Percentiles rank a stretch among this genome's conserved stretches.
phyloP scores from a whole-genome alignment of 805 yeast genomes.

The Starmerella roubikii region DNA sequence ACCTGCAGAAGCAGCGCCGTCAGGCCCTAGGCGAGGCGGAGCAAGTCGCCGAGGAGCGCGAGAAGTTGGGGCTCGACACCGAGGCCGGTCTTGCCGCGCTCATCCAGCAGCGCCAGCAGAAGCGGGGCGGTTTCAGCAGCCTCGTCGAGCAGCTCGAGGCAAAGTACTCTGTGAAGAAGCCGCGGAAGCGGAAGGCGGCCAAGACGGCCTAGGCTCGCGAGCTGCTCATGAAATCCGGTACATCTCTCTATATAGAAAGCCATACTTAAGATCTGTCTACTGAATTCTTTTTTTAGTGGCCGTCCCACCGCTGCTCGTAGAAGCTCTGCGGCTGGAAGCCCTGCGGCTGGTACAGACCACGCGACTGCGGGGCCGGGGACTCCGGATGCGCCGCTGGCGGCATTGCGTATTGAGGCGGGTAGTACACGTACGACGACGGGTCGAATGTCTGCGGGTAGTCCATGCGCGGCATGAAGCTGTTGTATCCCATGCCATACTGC shows the following conservation, averaged over 20 bases:
- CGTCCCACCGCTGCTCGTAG: slow-evolving; percentile 10
- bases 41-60: slow-evolving; percentile 45
- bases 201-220: too few species aligned
- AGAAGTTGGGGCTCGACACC: slow-evolving; percentile 31
- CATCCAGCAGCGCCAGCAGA: slow-evolving; percentile 24
- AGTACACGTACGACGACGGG: neutral
- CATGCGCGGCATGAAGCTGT: slow-evolving; percentile 1
- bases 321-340: slow-evolving; percentile 8
- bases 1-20: slow-evolving; percentile 35
- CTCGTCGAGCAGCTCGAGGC: slow-evolving; percentile 13
- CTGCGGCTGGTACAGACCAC: slow-evolving; percentile 4
- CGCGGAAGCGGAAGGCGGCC: neutral
- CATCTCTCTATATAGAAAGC: too few species aligned
- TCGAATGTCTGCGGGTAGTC: slow-evolving; percentile 1
- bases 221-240: too few species aligned
- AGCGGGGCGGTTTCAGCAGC: slow-evolving; percentile 15
- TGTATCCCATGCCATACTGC: slow-evolving; percentile 1
- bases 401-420: slow-evolving; percentile 1
- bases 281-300: slow-evolving; percentile 1
- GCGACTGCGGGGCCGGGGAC: slow-evolving; percentile 11
- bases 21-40: slow-evolving; percentile 30
- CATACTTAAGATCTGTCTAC: too few species aligned
- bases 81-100: slow-evolving; percentile 28
- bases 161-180: slow-evolving; percentile 7
- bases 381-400: slow-evolving; percentile 10